These are phyloP conservation scores for Yueomyces sp. DNA, from an alignment of 805 yeast species.

Conservation along the genomic window DNA sequence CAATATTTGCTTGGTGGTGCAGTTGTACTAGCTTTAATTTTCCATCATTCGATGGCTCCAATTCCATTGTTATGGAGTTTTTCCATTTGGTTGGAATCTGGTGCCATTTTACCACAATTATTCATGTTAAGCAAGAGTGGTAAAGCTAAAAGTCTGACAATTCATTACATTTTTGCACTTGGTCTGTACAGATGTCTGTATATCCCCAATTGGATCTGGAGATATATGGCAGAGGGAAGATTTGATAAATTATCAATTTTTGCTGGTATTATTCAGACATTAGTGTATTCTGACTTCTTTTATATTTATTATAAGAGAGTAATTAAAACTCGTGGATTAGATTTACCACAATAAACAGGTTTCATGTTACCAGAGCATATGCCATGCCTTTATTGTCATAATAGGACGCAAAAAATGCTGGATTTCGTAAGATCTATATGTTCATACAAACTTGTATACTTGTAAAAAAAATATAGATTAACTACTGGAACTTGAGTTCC, in stretches of 20 bases:
- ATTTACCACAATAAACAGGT: conserved; percentile 35
- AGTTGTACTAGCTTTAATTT: conserved; percentile 41
- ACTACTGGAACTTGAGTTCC: too few relatives aligned
- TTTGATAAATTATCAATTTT: conserved; percentile 58
- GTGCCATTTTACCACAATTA: conserved; percentile 86
- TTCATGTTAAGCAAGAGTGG: conserved; percentile 84
- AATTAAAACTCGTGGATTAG: conserved; percentile 63
- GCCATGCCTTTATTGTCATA: too few relatives aligned
- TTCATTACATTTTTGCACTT: conserved; percentile 86
- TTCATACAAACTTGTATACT: too few relatives aligned
- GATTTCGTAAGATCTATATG: too few relatives aligned
- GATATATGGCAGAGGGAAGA: conserved; percentile 47
- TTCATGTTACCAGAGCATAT: too few relatives aligned
- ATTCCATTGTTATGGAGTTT: conserved; percentile 75
- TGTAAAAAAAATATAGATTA: too few relatives aligned
- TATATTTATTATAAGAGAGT: conserved; percentile 78
- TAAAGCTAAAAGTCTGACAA: conserved; percentile 73
- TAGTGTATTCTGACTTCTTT: conserved; percentile 88
- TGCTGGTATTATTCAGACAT: conserved; percentile 79
- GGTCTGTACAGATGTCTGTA: conserved; percentile 84
- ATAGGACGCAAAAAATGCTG: too few relatives aligned
- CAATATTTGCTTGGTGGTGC: conserved; percentile 58
- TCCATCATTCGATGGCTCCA: conserved; percentile 50
- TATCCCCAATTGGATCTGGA: conserved; percentile 90
- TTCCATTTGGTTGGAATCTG: conserved; percentile 83